phyloP scores from a whole-genome alignment of 176 grass and related monocot genomes.

The Avena atlantica region DNA sequence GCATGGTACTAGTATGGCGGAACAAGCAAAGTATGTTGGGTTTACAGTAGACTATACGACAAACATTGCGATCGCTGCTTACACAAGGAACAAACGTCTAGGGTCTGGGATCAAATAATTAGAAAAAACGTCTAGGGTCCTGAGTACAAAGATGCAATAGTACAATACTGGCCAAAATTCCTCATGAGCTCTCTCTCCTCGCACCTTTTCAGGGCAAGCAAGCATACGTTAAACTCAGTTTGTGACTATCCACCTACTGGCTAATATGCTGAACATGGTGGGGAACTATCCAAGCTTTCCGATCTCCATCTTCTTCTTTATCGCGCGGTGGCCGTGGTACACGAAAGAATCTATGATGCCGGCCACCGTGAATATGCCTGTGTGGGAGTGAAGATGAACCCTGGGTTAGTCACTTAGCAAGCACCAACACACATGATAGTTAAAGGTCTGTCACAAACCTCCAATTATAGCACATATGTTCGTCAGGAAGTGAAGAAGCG shows the following conservation, averaged over 20 bases:
- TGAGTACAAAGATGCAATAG: not conserved
- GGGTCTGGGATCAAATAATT: conserved; percentile 18
- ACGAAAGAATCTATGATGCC: conserved; percentile 95
- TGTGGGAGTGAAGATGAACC: not conserved
- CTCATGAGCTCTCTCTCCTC: conserved; percentile 5
- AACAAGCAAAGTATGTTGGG: not conserved
- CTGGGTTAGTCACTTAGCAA: not conserved
- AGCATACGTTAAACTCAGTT: conserved; percentile 14
- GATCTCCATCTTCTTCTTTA: conserved; percentile 98
- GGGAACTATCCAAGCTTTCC: conserved; percentile 67
- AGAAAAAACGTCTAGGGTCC: not conserved
- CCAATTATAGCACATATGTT: conserved; percentile 95
- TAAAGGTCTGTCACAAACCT: conserved; percentile 50
- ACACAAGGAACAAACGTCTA: not conserved
- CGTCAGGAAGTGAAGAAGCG: conserved; percentile 94
- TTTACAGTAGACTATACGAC: not conserved
- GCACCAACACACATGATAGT: not conserved
- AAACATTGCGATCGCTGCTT: not conserved
- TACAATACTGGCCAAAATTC: conserved; percentile 45
- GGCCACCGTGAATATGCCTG: conserved; percentile 91
- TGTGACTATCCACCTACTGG: conserved; percentile 33
- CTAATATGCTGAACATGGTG: not conserved
- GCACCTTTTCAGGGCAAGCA: conserved; percentile 19
- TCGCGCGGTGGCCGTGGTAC: conserved; percentile 90
- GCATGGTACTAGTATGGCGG: not conserved